Percentiles rank a stretch among this genome's conserved stretches.
Evolutionary conservation across 768 basidiomycete genomes (phyloP).

Genomic region (Rhodotorula kratochvilovae): DNA sequence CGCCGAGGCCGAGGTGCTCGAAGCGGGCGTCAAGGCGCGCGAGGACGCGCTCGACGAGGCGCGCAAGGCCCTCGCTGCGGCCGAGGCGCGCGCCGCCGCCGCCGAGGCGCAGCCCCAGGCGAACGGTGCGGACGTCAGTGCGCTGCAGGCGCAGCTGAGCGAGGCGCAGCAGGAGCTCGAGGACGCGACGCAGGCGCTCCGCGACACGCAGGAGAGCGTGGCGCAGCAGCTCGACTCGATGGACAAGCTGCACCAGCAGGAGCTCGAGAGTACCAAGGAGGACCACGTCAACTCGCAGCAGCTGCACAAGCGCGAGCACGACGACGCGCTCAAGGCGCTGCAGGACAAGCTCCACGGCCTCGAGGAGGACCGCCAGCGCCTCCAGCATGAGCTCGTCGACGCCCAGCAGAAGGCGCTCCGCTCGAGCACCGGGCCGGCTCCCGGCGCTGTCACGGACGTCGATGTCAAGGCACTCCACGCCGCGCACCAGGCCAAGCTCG

Average conservation of each 20-base stretch:
- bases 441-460: conserved; percentile 61
- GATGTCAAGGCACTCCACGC: conserved; percentile 73
- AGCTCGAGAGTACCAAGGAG: conserved; percentile 25
- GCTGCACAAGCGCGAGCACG: conserved; percentile 51
- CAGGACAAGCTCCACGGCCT: conserved; percentile 59
- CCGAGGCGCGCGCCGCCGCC: conserved; percentile 43
- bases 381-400: conserved; percentile 14
- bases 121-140: not conserved
- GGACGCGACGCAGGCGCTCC: conserved; percentile 22
- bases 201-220: conserved; percentile 22
- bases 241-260: conserved; percentile 46
- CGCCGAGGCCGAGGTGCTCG: conserved; percentile 10
- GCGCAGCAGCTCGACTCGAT: conserved; percentile 22
- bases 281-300: not conserved
- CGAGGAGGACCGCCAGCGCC: conserved; percentile 9
- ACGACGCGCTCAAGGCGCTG: conserved; percentile 59
- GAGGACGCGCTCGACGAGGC: conserved; percentile 63
- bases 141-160: conserved; percentile 3
- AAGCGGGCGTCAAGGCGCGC: conserved; percentile 54
- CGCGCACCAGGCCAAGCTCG: conserved; percentile 75
- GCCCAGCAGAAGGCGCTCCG: not conserved
- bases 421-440: not conserved
- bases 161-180: conserved; percentile 6
- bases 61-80: conserved; percentile 52
- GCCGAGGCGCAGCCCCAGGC: conserved; percentile 8